These are phyloP conservation scores for Ascomycota sp. DNA, from an alignment of 2,329 filamentous ascomycete species.

Conservation along the genomic window DNA sequence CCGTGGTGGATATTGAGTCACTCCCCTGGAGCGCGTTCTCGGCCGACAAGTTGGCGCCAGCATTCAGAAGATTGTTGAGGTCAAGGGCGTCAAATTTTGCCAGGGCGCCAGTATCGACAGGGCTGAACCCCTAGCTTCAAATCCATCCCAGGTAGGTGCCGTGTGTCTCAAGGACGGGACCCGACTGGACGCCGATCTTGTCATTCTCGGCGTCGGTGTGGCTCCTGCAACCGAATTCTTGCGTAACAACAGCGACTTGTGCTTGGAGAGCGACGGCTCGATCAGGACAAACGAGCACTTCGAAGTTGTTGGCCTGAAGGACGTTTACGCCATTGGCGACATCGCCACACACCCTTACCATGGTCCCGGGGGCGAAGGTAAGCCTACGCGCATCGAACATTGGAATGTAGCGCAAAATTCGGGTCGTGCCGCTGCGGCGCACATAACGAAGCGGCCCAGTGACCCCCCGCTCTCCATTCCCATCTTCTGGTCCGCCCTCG, in stretches of 20 bases:
- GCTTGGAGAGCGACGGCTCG: conserved; percentile 69
- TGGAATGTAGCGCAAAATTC: conserved; percentile 97
- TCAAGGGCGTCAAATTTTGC: conserved; percentile 75
- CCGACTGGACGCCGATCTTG: conserved; percentile 64
- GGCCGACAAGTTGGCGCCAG: conserved; percentile 63
- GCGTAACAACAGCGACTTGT: conserved; percentile 45
- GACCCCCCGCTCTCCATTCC: conserved; percentile 61
- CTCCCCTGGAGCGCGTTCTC: conserved; percentile 70
- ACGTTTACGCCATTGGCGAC: conserved; percentile 85
- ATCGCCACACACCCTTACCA: conserved; percentile 91
- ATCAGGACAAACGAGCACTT: conserved; percentile 65
- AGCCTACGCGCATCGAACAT: conserved; percentile 71
- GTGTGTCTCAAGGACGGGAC: conserved; percentile 76
- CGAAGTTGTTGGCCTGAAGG: conserved; percentile 51
- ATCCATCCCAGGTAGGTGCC: conserved; percentile 54
- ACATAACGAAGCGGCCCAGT: conserved; percentile 48
- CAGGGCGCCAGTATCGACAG: conserved; percentile 66
- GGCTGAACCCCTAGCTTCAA: conserved; percentile 48
- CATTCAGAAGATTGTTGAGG: conserved; percentile 61
- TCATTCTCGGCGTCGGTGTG: conserved; percentile 83
- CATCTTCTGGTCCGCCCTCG: conserved; percentile 90
- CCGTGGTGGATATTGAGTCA: conserved; percentile 76
- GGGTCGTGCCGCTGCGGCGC: conserved; percentile 57
- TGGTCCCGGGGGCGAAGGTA: conserved; percentile 63
- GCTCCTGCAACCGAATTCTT: conserved; percentile 70